These are phyloP conservation scores for Mortierella sp. DNA, from an alignment of 371 early-diverging fungal genomes.

Conservation along the genomic window DNA sequence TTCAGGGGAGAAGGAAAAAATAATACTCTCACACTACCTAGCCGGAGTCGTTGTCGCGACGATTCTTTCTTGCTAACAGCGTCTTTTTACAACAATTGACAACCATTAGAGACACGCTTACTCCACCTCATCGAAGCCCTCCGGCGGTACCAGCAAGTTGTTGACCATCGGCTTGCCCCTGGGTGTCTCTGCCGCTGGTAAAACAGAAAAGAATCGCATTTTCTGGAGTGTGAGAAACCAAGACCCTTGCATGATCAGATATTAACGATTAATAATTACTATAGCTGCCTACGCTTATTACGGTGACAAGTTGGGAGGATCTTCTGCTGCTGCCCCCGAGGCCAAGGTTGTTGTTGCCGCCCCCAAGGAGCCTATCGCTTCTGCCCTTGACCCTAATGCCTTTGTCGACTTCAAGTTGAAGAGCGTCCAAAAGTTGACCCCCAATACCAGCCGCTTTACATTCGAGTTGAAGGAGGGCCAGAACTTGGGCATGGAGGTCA, in stretches of 20 bases:
- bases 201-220: neutral
- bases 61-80: neutral
- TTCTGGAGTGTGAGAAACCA: neutral
- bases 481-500: slow-evolving; percentile 78
- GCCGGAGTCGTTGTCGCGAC: neutral
- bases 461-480: slow-evolving; percentile 83
- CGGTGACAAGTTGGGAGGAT: slow-evolving; percentile 35
- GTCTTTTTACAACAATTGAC: too few relatives aligned
- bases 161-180: slow-evolving; percentile 52
- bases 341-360: slow-evolving; percentile 29
- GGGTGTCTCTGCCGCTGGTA: slow-evolving; percentile 51
- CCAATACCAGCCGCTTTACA: slow-evolving; percentile 85
- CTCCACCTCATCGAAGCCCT: slow-evolving; percentile 44
- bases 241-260: neutral
- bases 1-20: neutral
- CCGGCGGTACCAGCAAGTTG: slow-evolving; percentile 46
- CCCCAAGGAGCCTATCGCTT: slow-evolving; percentile 38
- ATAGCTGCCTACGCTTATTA: slow-evolving; percentile 50
- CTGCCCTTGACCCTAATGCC: slow-evolving; percentile 73
- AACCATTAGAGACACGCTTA: slow-evolving; percentile 38
- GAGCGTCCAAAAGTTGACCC: slow-evolving; percentile 73
- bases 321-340: slow-evolving; percentile 10
- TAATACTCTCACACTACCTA: neutral
- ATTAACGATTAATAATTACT: neutral
- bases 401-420: slow-evolving; percentile 82